Percentiles rank a stretch among this genome's conserved stretches.
Conservation (phyloP, 768 basidiomycete genomes). For the Tylopilus subfusipes region DNA sequence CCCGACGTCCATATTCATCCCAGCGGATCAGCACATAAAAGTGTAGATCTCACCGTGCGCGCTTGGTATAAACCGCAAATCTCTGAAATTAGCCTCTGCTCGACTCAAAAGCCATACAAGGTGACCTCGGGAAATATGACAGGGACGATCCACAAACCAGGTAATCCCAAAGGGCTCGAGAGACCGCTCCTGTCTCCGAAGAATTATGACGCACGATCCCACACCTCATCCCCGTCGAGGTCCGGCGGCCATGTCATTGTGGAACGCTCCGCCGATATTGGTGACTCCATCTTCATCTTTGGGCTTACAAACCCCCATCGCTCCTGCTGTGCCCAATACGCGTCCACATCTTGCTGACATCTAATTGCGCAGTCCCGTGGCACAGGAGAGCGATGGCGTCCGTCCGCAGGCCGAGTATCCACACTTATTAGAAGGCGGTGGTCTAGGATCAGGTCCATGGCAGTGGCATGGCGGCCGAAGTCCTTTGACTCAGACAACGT, state of each 20-base stretch:
- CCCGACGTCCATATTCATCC: conserved; percentile 12
- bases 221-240: conserved; percentile 23
- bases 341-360: conserved; percentile 32
- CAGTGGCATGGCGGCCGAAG: conserved; percentile 33
- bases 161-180: conserved; percentile 19
- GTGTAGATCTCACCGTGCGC: conserved; percentile 27
- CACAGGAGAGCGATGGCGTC: not conserved
- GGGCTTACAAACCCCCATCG: not conserved
- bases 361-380: conserved; percentile 24
- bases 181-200: conserved; percentile 12
- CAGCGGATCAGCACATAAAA: conserved; percentile 26
- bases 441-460: conserved; percentile 50
- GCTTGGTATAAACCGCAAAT: conserved; percentile 8
- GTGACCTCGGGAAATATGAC: conserved; percentile 20
- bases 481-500: conserved; percentile 28
- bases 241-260: conserved; percentile 32
- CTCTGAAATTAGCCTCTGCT: conserved; percentile 21
- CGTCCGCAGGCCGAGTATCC: conserved; percentile 6
- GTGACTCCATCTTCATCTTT: conserved; percentile 12
- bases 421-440: conserved; percentile 14
- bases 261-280: conserved; percentile 47
- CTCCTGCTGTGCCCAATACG: conserved; percentile 37
- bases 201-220: conserved; percentile 13
- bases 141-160: conserved; percentile 11
- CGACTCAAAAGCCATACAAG: conserved; percentile 19